Conservation (phyloP, 1,284 basidiomycete genomes). For the Leucoagaricus sp. region DNA sequence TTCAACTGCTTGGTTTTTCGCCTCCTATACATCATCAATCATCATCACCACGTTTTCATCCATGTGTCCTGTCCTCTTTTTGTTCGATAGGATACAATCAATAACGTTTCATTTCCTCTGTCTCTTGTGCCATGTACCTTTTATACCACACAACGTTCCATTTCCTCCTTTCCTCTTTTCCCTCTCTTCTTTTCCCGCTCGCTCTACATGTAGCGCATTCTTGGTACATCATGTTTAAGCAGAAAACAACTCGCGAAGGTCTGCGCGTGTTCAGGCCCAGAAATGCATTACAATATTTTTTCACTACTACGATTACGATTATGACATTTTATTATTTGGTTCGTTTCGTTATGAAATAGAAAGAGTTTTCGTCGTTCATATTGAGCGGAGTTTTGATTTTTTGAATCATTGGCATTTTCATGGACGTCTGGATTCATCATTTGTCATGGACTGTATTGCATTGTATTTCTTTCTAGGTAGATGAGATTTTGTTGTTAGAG, state of each 20-base stretch:
- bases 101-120: not conserved
- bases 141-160: not conserved
- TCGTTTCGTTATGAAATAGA: no score
- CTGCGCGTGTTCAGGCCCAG: slow-evolving; percentile 12
- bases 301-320: not conserved
- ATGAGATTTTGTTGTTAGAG: no score
- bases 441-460: no score
- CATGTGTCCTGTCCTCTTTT: not conserved
- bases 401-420: no score
- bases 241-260: no score
- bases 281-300: slow-evolving; percentile 1
- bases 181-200: slow-evolving; percentile 3
- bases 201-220: no score
- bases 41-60: not conserved
- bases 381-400: no score
- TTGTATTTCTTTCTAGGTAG: no score
- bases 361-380: no score
- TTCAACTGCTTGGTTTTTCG: slow-evolving; percentile 26
- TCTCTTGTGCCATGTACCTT: not conserved
- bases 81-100: not conserved
- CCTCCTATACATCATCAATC: not conserved
- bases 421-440: no score
- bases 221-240: no score
- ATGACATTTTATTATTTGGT: not conserved
- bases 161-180: slow-evolving; percentile 6